Evolutionary conservation across 108 stramenopile species (phyloP).

Genomic region (Nitzschia palea): DNA sequence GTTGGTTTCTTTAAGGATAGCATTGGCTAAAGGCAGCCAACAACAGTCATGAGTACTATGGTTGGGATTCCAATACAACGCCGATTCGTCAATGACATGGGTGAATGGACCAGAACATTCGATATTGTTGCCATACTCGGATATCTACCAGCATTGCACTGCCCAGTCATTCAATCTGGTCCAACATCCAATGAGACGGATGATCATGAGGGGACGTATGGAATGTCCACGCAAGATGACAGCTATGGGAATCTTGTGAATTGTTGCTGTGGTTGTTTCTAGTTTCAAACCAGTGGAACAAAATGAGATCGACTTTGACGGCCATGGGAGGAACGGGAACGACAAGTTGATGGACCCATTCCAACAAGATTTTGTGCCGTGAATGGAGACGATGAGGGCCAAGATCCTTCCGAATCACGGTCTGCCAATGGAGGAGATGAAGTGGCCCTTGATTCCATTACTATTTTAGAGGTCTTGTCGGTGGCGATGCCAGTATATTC

Average conservation of each 20-base stretch:
- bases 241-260: background rate
- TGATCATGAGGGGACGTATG: too few relatives aligned
- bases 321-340: background rate
- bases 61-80: constrained; percentile 36
- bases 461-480: too few relatives aligned
- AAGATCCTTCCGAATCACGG: background rate
- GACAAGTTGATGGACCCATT: background rate
- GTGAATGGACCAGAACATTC: constrained; percentile 27
- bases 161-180: constrained; percentile 33
- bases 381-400: background rate
- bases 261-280: too few relatives aligned
- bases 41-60: background rate
- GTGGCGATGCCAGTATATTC: too few relatives aligned
- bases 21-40: too few relatives aligned
- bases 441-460: too few relatives aligned
- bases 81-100: constrained; percentile 31
- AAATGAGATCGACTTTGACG: background rate
- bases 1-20: too few relatives aligned
- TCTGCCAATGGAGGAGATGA: too few relatives aligned
- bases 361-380: background rate
- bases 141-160: constrained; percentile 35
- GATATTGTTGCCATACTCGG: constrained; percentile 33
- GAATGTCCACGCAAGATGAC: background rate
- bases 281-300: background rate
- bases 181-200: background rate